Evolutionary conservation across 2,329 filamentous ascomycete species (phyloP).

Genomic region (Claviceps purpurea): DNA sequence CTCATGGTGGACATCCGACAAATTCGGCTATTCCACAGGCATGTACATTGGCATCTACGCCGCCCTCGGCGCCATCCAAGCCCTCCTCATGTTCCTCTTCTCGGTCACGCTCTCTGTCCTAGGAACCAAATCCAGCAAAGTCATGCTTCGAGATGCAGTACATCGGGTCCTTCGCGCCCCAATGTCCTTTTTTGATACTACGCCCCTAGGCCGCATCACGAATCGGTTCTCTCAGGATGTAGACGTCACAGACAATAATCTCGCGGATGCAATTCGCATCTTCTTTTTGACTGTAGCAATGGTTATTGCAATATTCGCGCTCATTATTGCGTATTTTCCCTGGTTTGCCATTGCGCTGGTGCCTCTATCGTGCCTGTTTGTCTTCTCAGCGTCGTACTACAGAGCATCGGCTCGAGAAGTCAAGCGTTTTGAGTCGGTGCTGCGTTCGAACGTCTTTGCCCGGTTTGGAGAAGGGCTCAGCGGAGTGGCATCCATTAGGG

Average conservation of each 20-base stretch:
- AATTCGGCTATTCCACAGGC: conserved; percentile 53
- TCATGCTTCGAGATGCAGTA: conserved; percentile 71
- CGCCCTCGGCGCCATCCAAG: conserved; percentile 57
- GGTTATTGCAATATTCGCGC: conserved; percentile 69
- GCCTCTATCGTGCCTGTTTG: conserved; percentile 59
- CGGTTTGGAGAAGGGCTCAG: conserved; percentile 82
- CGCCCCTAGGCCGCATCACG: conserved; percentile 84
- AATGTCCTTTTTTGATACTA: conserved; percentile 96
- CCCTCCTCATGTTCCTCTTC: conserved; percentile 66
- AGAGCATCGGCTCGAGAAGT: conserved; percentile 82
- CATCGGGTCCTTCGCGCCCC: conserved; percentile 57
- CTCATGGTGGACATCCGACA: conserved; percentile 80
- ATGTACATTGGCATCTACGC: conserved; percentile 63
- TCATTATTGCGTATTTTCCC: conserved; percentile 92
- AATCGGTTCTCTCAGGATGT: conserved; percentile 95
- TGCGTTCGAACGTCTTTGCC: conserved; percentile 79
- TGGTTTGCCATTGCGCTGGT: conserved; percentile 59
- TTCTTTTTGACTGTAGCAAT: conserved; percentile 76
- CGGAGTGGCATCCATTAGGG: conserved; percentile 73
- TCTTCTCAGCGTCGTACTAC: conserved; percentile 79
- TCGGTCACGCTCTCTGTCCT: conserved; percentile 64
- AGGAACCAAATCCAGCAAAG: conserved; percentile 69
- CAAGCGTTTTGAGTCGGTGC: conserved; percentile 83
- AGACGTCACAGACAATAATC: conserved; percentile 88
- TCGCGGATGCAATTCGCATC: conserved; percentile 84